Evolutionary conservation across 345 rosid species (phyloP), one percentile per base, ranked within the genome.

Genomic region (Mangifera indica): DNA sequence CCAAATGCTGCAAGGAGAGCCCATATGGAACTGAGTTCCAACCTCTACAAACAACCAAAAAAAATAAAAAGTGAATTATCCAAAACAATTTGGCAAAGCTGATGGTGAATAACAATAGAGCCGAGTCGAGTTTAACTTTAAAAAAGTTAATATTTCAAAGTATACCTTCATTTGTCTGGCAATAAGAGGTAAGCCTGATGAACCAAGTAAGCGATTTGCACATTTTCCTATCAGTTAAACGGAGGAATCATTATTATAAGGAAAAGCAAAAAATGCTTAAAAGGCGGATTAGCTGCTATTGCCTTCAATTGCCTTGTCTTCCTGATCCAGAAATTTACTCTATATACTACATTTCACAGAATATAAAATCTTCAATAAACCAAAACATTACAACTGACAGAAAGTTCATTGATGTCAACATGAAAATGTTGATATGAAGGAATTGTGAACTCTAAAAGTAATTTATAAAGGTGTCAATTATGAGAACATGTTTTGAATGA

Each of bases 1-100:
- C 90, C 92, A 81, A 93, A 94, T 67, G 98, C 97, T 54, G 97
- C 97, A 54, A 91, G 89, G 26, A 94, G 86, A 25, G 97, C 97
- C 97, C 97, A 91, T 74, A 91, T 89, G 26, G 95, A 85, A 82
- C 88, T 94, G 78, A 91, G 80, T 42, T 91, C 89, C 59, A 94
- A 79, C 67, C 83, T 85, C 97, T 91, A 73, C 75, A 73, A 46
- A 61, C 44, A 25, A 20, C 10, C 37, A 46, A 63, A 52, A 37
- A 54, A n/a, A n/a, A n/a, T n/a, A n/a, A n/a, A 69, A 22, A 42
- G 59, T 17, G 9, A 60, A 26, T 20, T 59, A 26, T 70, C 29
- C 63, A 69, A 62, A 56, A 62, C 49, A 54, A 25, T 51, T 18
- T 24, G 67, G 62, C 44, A 32, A 24, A 34, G 0, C 25, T 26